Percentiles rank a stretch among this genome's conserved stretches.
Conservation (phyloP, 805 yeast species). For the Yamadazyma insecticola region DNA sequence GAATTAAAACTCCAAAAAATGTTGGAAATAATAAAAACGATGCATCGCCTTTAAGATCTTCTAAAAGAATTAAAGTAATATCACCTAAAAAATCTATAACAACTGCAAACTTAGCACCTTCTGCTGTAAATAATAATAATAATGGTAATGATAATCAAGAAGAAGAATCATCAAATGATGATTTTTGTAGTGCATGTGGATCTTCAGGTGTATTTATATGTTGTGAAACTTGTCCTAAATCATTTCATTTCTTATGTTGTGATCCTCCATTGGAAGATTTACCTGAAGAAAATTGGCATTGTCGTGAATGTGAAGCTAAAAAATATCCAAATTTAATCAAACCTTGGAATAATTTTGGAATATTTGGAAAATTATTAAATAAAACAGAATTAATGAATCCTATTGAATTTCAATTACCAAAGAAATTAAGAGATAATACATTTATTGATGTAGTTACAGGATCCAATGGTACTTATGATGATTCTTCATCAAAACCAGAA, state of each 20-base stretch:
- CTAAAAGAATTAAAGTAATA: constrained; percentile 26
- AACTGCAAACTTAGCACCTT: constrained; percentile 20
- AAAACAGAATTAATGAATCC: constrained; percentile 57
- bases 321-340: constrained; percentile 19
- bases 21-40: constrained; percentile 1
- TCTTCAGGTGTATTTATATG: constrained; percentile 86
- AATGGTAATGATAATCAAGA: constrained; percentile 1
- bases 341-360: constrained; percentile 36
- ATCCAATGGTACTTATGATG: constrained; percentile 66
- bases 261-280: constrained; percentile 84
- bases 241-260: constrained; percentile 88
- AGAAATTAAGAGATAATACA: constrained; percentile 53
- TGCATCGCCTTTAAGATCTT: constrained; percentile 12
- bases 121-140: constrained; percentile 5
- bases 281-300: constrained; percentile 90
- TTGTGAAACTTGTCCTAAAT: constrained; percentile 88
- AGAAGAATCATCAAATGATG: constrained; percentile 55
- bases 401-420: constrained; percentile 52
- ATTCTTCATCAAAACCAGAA: constrained; percentile 42
- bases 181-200: constrained; percentile 87
- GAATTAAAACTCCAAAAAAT: constrained; percentile 1
- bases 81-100: constrained; percentile 22
- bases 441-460: constrained; percentile 72
- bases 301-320: constrained; percentile 65
- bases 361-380: constrained; percentile 55